phyloP scores from a whole-genome alignment of 2,329 filamentous ascomycete genomes.

The Penicillium thymicola region DNA sequence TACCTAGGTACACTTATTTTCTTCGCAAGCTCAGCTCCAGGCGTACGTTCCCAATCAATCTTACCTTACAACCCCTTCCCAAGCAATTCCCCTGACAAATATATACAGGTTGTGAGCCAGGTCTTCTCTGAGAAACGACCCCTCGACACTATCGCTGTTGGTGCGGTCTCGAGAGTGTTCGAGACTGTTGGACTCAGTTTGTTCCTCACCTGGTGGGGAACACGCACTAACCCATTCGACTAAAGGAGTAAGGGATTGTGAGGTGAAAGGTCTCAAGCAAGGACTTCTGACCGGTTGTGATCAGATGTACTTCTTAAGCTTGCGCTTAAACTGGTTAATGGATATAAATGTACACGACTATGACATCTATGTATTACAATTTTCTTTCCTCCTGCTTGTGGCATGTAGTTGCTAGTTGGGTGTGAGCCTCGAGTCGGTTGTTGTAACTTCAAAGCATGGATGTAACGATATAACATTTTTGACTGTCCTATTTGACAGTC shows the following conservation, averaged over 20 bases:
- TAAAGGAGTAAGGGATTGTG: conserved; percentile 45
- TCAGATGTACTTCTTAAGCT: neutral
- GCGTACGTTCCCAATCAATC: conserved; percentile 57
- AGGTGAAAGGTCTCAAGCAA: neutral
- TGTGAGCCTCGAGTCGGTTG: too few species aligned
- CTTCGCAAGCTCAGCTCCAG: conserved; percentile 81
- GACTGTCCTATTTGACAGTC: neutral
- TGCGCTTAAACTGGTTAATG: neutral
- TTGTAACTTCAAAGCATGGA: neutral
- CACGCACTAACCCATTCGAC: conserved; percentile 86
- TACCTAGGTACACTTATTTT: conserved; percentile 92
- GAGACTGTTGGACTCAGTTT: conserved; percentile 90
- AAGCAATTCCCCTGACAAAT: conserved; percentile 5
- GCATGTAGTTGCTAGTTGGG: too few species aligned
- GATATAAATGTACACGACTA: conserved; percentile 8
- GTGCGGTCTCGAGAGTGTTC: conserved; percentile 76
- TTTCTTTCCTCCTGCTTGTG: neutral
- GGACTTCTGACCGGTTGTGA: conserved; percentile 12
- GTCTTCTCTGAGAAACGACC: conserved; percentile 89
- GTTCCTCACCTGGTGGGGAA: conserved; percentile 97
- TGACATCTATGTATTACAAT: neutral
- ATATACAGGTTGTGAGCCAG: conserved; percentile 72
- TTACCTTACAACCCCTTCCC: neutral
- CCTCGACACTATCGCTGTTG: conserved; percentile 83
- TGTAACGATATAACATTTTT: neutral